phyloP scores from a whole-genome alignment of 768 basidiomycete genomes.

The Leucocoprinus sp. region DNA sequence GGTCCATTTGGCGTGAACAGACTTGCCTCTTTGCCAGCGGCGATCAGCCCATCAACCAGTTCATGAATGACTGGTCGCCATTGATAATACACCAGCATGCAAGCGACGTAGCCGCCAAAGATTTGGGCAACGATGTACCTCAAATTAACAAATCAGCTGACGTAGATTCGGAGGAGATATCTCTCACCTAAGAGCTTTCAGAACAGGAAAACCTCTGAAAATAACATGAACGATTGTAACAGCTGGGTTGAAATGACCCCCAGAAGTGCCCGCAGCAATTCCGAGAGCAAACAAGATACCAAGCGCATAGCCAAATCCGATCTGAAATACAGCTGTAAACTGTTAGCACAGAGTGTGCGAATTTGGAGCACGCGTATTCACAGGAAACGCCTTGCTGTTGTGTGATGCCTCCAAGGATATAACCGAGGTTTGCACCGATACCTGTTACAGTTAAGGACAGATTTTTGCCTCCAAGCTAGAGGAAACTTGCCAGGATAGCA shows the following conservation, averaged over 20 bases:
- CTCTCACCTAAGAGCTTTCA: slow-evolving; percentile 41
- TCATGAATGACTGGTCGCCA: slow-evolving; percentile 42
- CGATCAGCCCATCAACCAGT: slow-evolving; percentile 24
- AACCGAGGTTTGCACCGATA: slow-evolving; percentile 45
- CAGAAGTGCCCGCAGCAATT: slow-evolving; percentile 45
- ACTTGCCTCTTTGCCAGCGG: slow-evolving; percentile 18
- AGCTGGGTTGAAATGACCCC: slow-evolving; percentile 60
- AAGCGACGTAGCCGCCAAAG: slow-evolving; percentile 57
- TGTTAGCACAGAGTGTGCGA: neutral
- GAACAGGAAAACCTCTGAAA: slow-evolving; percentile 45
- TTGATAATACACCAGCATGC: slow-evolving; percentile 51
- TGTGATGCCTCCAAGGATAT: slow-evolving; percentile 37
- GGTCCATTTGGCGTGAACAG: slow-evolving; percentile 33
- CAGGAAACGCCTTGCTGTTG: slow-evolving; percentile 38
- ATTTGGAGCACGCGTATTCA: slow-evolving; percentile 22
- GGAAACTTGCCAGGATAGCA: slow-evolving; percentile 40
- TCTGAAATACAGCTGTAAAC: slow-evolving; percentile 40
- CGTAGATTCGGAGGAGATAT: slow-evolving; percentile 8
- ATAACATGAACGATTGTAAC: slow-evolving; percentile 45
- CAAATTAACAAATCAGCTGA: neutral
- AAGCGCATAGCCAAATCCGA: slow-evolving; percentile 49
- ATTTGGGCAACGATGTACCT: slow-evolving; percentile 65
- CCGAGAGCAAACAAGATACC: slow-evolving; percentile 54
- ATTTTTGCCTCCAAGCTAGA: neutral
- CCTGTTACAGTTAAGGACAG: slow-evolving; percentile 23